Percentiles rank a stretch among this genome's conserved stretches.
These are phyloP conservation scores for Schrenkiella parvula DNA, from an alignment of 345 rosid genomes.

Conservation along the genomic window DNA sequence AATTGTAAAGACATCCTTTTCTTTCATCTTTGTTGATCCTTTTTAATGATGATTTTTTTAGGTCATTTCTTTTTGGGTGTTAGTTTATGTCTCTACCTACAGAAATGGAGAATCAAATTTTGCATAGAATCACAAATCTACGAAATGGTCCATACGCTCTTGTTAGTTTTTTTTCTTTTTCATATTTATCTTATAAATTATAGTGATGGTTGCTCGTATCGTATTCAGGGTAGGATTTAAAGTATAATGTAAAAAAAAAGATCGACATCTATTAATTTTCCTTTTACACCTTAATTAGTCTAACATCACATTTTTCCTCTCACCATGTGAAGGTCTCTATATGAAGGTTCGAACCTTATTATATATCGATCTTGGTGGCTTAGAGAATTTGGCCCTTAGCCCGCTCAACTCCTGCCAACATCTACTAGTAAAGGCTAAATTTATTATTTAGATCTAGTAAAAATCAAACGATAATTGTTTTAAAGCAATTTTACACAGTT, in stretches of 20 bases:
- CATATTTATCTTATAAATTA: background rate
- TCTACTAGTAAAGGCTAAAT: background rate
- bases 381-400: background rate
- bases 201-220: background rate
- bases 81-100: constrained; percentile 2
- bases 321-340: background rate
- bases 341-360: background rate
- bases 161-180: background rate
- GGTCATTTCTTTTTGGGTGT: background rate
- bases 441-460: background rate
- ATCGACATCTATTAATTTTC: background rate
- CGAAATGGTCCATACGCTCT: background rate
- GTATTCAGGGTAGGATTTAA: background rate
- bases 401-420: background rate
- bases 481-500: background rate
- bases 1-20: background rate
- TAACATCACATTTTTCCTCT: background rate
- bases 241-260: background rate
- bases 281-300: background rate
- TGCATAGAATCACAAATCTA: background rate
- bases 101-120: background rate
- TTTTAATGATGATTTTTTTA: background rate
- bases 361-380: background rate
- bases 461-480: background rate
- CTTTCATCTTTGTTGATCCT: background rate